phyloP scores from a whole-genome alignment of 2,329 filamentous ascomycete species.

The Aspergillus fumigatiaffinis region DNA sequence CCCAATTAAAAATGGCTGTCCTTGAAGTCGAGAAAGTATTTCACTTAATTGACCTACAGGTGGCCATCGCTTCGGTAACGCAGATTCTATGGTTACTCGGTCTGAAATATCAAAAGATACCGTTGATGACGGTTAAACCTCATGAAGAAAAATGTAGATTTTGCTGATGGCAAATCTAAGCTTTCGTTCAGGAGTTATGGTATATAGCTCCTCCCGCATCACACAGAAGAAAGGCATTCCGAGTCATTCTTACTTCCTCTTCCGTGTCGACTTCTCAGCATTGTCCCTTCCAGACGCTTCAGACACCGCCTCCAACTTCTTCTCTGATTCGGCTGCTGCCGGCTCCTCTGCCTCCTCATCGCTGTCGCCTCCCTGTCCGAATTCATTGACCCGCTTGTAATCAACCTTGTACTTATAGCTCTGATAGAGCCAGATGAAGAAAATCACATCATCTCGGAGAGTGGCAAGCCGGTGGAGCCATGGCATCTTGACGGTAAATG shows the following conservation, averaged over 20 bases:
- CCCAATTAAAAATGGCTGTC: not conserved
- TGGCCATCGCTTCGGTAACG: not conserved
- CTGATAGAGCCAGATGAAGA: slow-evolving; percentile 97
- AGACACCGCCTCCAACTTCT: slow-evolving; percentile 17
- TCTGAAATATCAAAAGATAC: not conserved
- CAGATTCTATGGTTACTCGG: not conserved
- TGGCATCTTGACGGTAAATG: slow-evolving; percentile 99
- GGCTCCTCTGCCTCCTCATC: slow-evolving; percentile 58
- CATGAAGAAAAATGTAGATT: too few species aligned
- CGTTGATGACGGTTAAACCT: not conserved
- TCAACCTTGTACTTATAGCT: slow-evolving; percentile 89
- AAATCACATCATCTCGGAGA: slow-evolving; percentile 91
- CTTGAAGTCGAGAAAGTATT: too few species aligned
- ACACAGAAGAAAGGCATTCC: not conserved
- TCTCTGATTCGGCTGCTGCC: slow-evolving; percentile 13
- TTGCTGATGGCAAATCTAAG: not conserved
- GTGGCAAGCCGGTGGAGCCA: slow-evolving; percentile 88
- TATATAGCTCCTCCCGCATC: not conserved
- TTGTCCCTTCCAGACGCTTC: slow-evolving; percentile 28
- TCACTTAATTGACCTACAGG: too few species aligned
- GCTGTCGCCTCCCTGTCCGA: slow-evolving; percentile 96
- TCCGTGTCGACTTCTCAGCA: slow-evolving; percentile 27
- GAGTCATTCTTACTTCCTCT: slow-evolving; percentile 28
- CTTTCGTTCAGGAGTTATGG: not conserved
- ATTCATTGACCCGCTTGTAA: slow-evolving; percentile 91